Percentiles rank a stretch among this genome's conserved stretches.
phyloP scores from a whole-genome alignment of 805 yeast genomes.

The Candida easanensis region DNA sequence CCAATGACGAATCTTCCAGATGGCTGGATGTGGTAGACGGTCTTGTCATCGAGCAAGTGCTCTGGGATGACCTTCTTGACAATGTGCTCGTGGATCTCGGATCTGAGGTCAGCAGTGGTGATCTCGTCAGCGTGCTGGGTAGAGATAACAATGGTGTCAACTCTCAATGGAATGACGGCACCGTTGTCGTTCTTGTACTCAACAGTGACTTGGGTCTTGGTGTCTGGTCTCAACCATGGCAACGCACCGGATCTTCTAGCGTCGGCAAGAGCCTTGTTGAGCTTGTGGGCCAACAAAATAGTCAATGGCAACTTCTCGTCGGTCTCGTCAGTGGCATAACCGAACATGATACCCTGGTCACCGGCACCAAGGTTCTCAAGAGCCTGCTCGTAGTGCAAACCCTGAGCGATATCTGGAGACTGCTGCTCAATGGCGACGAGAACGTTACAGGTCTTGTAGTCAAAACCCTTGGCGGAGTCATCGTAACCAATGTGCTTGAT shows the following conservation, averaged over 20 bases:
- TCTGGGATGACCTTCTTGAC: constrained; percentile 92
- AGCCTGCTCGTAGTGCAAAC: constrained; percentile 94
- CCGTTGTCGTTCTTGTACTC: constrained; percentile 94
- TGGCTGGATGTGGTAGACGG: constrained; percentile 98
- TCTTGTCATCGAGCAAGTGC: constrained; percentile 86
- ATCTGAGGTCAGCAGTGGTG: constrained; percentile 88
- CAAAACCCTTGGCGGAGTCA: constrained; percentile 93
- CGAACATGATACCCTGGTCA: constrained; percentile 99
- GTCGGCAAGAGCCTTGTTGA: constrained; percentile 93
- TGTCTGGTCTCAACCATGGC: constrained; percentile 98
- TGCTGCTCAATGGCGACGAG: constrained; percentile 99
- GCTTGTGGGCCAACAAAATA: constrained; percentile 88
- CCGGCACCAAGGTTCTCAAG: constrained; percentile 99
- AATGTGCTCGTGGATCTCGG: constrained; percentile 72
- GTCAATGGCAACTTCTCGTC: constrained; percentile 97
- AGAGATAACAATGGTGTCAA: constrained; percentile 95
- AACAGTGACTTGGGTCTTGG: constrained; percentile 98
- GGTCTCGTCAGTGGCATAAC: constrained; percentile 98
- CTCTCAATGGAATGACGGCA: constrained; percentile 93
- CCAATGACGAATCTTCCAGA: constrained; percentile 99
- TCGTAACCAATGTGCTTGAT: constrained; percentile 98
- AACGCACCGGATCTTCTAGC: constrained; percentile 96
- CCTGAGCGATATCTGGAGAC: constrained; percentile 98
- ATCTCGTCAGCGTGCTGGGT: constrained; percentile 98
- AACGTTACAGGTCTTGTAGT: constrained; percentile 98